Percentiles rank a stretch among this genome's conserved stretches.
These are phyloP conservation scores for Zygoascus biomembranicola DNA, from an alignment of 805 yeast genomes.

Conservation along the genomic window DNA sequence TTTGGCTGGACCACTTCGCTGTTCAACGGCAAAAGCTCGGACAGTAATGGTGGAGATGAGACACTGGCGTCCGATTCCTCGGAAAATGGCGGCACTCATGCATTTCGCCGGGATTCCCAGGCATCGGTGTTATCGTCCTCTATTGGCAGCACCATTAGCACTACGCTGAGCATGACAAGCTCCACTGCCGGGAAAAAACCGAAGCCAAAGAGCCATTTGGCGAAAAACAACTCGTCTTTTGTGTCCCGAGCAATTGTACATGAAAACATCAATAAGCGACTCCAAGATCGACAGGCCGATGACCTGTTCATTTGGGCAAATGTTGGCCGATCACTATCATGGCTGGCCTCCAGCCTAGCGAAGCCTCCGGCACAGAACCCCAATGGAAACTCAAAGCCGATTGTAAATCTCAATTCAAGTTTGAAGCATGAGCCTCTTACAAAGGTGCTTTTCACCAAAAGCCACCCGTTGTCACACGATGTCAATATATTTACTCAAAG, in stretches of 20 bases:
- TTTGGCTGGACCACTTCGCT: slow-evolving; percentile 16
- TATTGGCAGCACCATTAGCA: neutral
- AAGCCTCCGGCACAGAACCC: neutral
- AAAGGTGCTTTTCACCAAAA: slow-evolving; percentile 31
- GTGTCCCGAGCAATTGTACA: slow-evolving; percentile 29
- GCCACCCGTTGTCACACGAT: slow-evolving; percentile 34
- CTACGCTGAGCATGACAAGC: neutral
- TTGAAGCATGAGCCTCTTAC: slow-evolving; percentile 29
- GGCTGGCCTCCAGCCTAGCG: slow-evolving; percentile 14
- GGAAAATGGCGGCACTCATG: neutral
- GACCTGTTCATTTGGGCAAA: slow-evolving; percentile 28
- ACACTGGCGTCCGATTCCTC: neutral
- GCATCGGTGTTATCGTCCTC: slow-evolving; percentile 2
- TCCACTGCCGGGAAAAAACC: neutral
- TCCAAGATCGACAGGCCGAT: slow-evolving; percentile 22
- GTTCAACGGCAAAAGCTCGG: slow-evolving; percentile 2
- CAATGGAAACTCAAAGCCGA: neutral
- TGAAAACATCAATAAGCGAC: slow-evolving; percentile 27
- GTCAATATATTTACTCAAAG: slow-evolving; percentile 27
- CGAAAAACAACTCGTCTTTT: slow-evolving; percentile 32
- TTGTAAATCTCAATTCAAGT: slow-evolving; percentile 18
- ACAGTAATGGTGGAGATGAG: neutral
- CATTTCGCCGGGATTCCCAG: neutral
- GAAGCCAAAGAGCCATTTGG: slow-evolving; percentile 29
- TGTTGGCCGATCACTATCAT: slow-evolving; percentile 28